Base-by-base conservation (phyloP, 2,329 filamentous ascomycete genomes). In the Hypoxylon sp. region DNA sequence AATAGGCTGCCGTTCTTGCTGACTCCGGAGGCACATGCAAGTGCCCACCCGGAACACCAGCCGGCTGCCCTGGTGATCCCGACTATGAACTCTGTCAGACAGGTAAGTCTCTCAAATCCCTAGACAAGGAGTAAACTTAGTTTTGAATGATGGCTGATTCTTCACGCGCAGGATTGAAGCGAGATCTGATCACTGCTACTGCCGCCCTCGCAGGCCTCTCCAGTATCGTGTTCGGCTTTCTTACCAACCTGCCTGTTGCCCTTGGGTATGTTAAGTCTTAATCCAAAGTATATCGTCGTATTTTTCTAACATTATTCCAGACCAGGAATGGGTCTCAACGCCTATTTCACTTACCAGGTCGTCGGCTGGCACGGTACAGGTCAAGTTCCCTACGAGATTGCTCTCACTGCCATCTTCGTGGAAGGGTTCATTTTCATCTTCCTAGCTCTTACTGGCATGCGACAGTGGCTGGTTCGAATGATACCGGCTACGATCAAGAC, bases 111-210 rank as follows among this genome's bases (percentile, higher is more conserved):
- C 25, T 11, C 1, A 38, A 21, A 52, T n/a, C 32, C n/a, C 19
- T n/a, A 21, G 34, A 32, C 19, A 36, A 32, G n/a, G 21, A 55
- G 46, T 9, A n/a, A 46, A 11, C 28, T 46, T 10, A 17, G n/a
- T 56, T 30, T 30, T 9, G 17, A 49, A 45, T 34, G 13, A 38
- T 49, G 21, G 21, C 66, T 74, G 25, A 73, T 48, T 23, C 2
- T 23, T 30, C 5, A 14, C 41, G 4, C 34, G 1, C 59, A 84
- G 89, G 84, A 48, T 79, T 97, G 68, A 90, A 92, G 71, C 87
- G 91, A 32, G 93, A 97, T 77, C 82, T 96, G 17, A 89, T 96
- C 63, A 97, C 93, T 1, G 91, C 92, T 2, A 97, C 93, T 0
- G 91, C 93, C n/a, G 92, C 92, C 9, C 87, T 96, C 56, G 84